Conservation (phyloP, 495 filamentous ascomycete genomes). For the Trichoderma reesei region DNA sequence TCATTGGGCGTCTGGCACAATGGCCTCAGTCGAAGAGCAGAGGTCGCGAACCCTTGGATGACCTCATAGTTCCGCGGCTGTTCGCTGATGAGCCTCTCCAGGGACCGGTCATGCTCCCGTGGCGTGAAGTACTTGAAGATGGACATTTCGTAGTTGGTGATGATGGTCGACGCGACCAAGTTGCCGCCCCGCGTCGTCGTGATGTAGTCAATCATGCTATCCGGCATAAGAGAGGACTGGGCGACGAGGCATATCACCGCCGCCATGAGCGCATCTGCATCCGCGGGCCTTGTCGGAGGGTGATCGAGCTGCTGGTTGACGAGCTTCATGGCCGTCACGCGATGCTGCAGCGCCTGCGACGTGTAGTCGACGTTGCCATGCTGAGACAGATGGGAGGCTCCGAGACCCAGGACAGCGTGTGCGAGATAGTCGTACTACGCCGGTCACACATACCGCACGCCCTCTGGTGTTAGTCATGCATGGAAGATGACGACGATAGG, state of each 20-base stretch:
- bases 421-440: conserved; percentile 26
- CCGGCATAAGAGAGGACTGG: conserved; percentile 37
- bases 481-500: not conserved
- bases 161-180: conserved; percentile 27
- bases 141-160: conserved; percentile 20
- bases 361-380: conserved; percentile 16
- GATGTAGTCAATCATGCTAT: conserved; percentile 40
- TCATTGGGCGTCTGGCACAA: not conserved
- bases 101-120: conserved; percentile 2
- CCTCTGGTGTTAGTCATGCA: not conserved
- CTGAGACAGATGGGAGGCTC: conserved; percentile 28
- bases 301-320: conserved; percentile 25
- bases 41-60: not conserved
- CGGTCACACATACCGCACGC: not conserved
- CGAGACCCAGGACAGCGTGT: conserved; percentile 36
- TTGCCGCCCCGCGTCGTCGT: conserved; percentile 39
- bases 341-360: conserved; percentile 27
- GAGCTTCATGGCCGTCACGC: conserved; percentile 30
- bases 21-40: not conserved
- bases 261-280: conserved; percentile 33
- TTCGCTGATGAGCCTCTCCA: not conserved
- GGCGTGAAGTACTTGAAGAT: conserved; percentile 21
- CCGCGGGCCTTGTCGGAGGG: conserved; percentile 15
- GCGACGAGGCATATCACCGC: conserved; percentile 36
- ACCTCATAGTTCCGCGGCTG: not conserved